Base-by-base conservation (phyloP, 1,284 basidiomycete genomes). In the Leucoagaricus sp. region DNA sequence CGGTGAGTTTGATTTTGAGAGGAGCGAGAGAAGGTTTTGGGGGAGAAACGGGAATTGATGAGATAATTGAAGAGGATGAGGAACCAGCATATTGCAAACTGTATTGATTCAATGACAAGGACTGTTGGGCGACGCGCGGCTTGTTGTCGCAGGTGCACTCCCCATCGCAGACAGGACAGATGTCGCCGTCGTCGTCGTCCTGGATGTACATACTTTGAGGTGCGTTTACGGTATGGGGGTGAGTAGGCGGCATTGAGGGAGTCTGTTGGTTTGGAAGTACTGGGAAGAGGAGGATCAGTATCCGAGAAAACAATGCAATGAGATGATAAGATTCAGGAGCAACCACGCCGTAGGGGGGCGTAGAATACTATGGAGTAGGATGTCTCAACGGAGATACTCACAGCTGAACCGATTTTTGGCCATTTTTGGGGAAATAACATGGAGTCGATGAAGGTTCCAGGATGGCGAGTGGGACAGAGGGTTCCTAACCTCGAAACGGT, bases 131-230 rank as follows among this genome's bases (percentile, higher is more conserved):
- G 67, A 61, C 62, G 63, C 58, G 47, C 50, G 59, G 55, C 60
- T 67, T 65, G 69, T 69, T 70, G 70, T 72, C 71, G 77, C 89
- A 92, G 34, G 87, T 91, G 76, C 89, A 92, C 67, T 89, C 85
- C 67, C 86, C 86, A 79, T 91, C 89, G 87, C 89, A 92, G 62
- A 91, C 87, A 17, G 87, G 88, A 71, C 89, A 92, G 60, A 91
- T 89, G 70, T 90, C 85, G 83, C 84, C 81, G 78, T 91, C 87
- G 69, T 89, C 86, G 75, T 84, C 82, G 72, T 82, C 80, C 71
- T 76, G 75, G 64, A 59, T 66, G 48, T 61, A 67, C 60, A 66
- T 64, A 62, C 68, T 67, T 67, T 62, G 64, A 61, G 60, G 63
- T 69, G 63, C 64, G 78, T 69, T 81, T 79, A 81, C 69, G 77